Conservation (phyloP, 108 stramenopile genomes). For the Pseudonitzschia multistriata region DNA sequence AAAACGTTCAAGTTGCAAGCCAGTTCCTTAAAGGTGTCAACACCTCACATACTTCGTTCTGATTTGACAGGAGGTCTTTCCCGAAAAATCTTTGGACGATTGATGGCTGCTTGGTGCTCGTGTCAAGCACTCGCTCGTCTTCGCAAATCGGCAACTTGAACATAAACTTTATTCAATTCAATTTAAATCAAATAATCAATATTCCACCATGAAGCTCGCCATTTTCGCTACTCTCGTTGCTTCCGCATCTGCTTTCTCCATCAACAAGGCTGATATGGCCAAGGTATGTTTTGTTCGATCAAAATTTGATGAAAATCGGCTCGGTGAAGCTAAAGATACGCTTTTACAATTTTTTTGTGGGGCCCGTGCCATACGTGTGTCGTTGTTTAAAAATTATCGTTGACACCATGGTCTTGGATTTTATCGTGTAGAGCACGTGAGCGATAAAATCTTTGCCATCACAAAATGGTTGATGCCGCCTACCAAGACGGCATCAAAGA, state of each 20-base stretch:
- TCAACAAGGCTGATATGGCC: constrained; percentile 43
- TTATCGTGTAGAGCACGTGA: no score
- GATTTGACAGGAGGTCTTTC: neutral
- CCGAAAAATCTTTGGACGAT: neutral
- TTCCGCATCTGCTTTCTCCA: constrained; percentile 71
- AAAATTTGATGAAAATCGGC: no score
- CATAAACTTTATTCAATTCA: no score
- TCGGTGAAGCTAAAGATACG: no score
- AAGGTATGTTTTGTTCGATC: constrained; percentile 56
- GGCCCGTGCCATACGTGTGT: no score
- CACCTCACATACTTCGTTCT: constrained; percentile 1
- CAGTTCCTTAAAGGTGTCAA: neutral
- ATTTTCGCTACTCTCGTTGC: constrained; percentile 73
- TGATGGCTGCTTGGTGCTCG: neutral
- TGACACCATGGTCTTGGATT: no score
- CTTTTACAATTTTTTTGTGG: no score
- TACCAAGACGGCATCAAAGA: no score
- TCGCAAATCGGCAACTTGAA: no score
- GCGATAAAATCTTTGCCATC: no score
- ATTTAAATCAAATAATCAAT: neutral
- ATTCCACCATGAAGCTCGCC: constrained; percentile 74
- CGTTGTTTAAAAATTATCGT: no score
- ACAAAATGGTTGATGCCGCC: no score
- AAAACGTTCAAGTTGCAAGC: neutral
- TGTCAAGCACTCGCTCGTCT: neutral